A percentile compares a stretch with the other conserved stretches of the same genome.
Evolutionary conservation across 768 basidiomycete genomes (phyloP).

Genomic region (Kockovaella imperatae): DNA sequence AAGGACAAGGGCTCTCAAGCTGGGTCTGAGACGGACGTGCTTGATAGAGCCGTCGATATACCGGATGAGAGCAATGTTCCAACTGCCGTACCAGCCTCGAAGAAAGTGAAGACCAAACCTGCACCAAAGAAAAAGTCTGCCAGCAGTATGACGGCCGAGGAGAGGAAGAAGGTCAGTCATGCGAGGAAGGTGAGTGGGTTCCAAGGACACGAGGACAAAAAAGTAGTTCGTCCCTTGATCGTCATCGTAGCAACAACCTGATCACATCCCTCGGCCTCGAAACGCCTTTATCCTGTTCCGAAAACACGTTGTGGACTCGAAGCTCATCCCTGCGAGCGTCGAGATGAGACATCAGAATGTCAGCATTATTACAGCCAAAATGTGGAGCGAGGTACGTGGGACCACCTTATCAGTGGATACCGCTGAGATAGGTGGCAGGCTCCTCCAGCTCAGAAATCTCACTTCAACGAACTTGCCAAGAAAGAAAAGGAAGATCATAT

Average conservation of each 20-base stretch:
- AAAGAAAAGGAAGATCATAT: conserved; percentile 43
- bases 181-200: conserved; percentile 28
- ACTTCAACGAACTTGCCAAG: conserved; percentile 39
- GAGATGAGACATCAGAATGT: conserved; percentile 67
- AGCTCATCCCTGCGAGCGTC: conserved; percentile 52
- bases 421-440: conserved; percentile 11
- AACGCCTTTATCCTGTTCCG: conserved; percentile 77
- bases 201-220: background rate
- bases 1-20: background rate
- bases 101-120: conserved; percentile 4
- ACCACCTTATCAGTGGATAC: background rate
- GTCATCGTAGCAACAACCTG: conserved; percentile 24
- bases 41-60: conserved; percentile 1
- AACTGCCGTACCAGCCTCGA: conserved; percentile 28
- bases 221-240: background rate
- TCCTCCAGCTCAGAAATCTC: conserved; percentile 32
- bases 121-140: conserved; percentile 1
- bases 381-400: conserved; percentile 56
- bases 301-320: conserved; percentile 61
- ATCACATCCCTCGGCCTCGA: conserved; percentile 63
- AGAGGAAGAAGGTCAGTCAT: conserved; percentile 29
- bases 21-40: background rate
- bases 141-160: conserved; percentile 1
- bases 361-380: conserved; percentile 60
- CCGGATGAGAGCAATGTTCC: conserved; percentile 16